These are phyloP conservation scores for Sherardia arvensis DNA, from an alignment of 257 asterid genomes.

Conservation along the genomic window DNA sequence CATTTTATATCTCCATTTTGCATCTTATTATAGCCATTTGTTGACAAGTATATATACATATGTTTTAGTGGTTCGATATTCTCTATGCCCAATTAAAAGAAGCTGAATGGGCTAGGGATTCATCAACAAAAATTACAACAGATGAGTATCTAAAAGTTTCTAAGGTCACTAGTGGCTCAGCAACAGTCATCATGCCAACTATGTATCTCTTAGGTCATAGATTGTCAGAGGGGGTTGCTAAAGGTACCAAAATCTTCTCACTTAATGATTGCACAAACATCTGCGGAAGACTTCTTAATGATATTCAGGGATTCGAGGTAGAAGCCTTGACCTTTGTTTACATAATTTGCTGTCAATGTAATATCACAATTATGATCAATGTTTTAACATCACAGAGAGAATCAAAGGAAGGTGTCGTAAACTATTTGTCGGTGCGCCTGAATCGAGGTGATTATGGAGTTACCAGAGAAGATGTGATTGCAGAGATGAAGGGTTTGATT, in stretches of 20 bases:
- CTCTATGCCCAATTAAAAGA: constrained; percentile 70
- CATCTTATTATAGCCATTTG: no score
- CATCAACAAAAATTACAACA: constrained; percentile 30
- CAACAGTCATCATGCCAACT: constrained; percentile 73
- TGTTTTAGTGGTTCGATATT: no score
- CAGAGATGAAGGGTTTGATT: constrained; percentile 33
- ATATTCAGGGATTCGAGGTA: constrained; percentile 64
- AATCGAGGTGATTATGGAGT: constrained; percentile 25
- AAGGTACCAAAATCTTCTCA: constrained; percentile 39
- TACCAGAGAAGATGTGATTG: constrained; percentile 30
- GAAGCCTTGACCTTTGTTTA: neutral
- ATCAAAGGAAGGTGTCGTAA: constrained; percentile 51
- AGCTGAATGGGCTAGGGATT: constrained; percentile 56
- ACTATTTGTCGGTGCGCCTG: constrained; percentile 44
- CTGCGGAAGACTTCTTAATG: constrained; percentile 81
- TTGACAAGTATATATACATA: no score
- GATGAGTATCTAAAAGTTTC: constrained; percentile 68
- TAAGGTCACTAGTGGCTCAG: constrained; percentile 64
- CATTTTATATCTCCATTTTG: constrained; percentile 1
- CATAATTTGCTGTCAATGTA: no score
- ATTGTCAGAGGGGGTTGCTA: constrained; percentile 57
- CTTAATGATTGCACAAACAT: constrained; percentile 56
- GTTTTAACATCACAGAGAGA: no score
- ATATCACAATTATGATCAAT: no score
- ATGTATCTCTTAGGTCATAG: constrained; percentile 75